phyloP scores from a whole-genome alignment of 2,329 filamentous ascomycete species.

The Fusarium bulbicola region DNA sequence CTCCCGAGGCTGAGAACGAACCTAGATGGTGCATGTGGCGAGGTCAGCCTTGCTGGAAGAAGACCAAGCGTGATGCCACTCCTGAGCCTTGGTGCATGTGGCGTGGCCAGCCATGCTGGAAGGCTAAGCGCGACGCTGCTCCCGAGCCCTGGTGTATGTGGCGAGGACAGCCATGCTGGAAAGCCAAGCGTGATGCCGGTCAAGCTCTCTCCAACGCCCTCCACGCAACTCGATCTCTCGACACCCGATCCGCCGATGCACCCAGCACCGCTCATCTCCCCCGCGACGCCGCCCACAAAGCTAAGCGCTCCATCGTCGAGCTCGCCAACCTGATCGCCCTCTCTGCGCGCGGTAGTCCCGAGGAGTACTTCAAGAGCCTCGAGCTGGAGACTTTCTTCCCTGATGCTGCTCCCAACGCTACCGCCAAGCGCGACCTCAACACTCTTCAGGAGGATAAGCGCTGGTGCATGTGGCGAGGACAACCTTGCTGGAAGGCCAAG shows the following conservation, averaged over 20 bases:
- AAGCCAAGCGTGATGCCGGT: slow-evolving; percentile 53
- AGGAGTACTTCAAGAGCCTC: slow-evolving; percentile 47
- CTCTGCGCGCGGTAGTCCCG: slow-evolving; percentile 42
- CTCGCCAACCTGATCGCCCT: slow-evolving; percentile 50
- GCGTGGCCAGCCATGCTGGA: slow-evolving; percentile 24
- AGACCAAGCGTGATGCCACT: slow-evolving; percentile 33
- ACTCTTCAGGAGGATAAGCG: slow-evolving; percentile 39
- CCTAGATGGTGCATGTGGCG: slow-evolving; percentile 48
- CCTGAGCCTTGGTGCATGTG: slow-evolving; percentile 15
- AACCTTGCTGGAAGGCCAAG: slow-evolving; percentile 52
- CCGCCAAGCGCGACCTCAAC: slow-evolving; percentile 32
- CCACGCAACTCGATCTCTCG: slow-evolving; percentile 35
- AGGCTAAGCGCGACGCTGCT: slow-evolving; percentile 30
- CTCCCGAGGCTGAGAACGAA: not conserved
- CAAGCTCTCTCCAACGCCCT: slow-evolving; percentile 46
- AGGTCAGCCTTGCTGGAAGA: slow-evolving; percentile 54
- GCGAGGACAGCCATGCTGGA: slow-evolving; percentile 53
- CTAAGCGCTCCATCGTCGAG: slow-evolving; percentile 51
- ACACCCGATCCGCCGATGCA: slow-evolving; percentile 38
- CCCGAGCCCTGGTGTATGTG: slow-evolving; percentile 48
- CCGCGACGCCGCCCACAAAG: slow-evolving; percentile 49
- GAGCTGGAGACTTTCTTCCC: slow-evolving; percentile 40
- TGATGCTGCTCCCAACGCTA: slow-evolving; percentile 38
- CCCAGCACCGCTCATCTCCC: slow-evolving; percentile 38
- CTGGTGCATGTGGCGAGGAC: slow-evolving; percentile 45